Conservation (phyloP, 192 early-diverging fungal genomes). For the Coemansia sp. region DNA sequence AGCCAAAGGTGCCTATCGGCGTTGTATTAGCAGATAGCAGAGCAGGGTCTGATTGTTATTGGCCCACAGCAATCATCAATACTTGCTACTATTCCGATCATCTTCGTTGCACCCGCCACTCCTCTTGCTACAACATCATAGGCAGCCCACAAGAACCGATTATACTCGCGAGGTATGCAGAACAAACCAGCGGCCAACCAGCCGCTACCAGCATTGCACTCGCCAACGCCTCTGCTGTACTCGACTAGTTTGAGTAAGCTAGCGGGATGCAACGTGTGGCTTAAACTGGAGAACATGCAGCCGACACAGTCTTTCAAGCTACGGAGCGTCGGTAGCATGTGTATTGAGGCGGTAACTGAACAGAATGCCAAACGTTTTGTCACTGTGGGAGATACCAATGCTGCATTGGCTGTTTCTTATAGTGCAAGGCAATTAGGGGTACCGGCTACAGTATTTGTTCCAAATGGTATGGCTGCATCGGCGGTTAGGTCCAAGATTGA, state of each 20-base stretch:
- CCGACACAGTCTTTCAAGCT: conserved; percentile 76
- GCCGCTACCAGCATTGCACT: conserved; percentile 12
- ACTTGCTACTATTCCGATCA: no score
- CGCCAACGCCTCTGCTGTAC: conserved; percentile 41
- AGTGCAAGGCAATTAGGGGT: conserved; percentile 59
- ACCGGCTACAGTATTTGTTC: conserved; percentile 57
- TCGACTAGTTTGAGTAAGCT: conserved; percentile 41
- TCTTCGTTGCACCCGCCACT: no score
- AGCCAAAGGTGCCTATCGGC: no score
- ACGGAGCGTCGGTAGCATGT: conserved; percentile 64
- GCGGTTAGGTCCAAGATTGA: conserved; percentile 56
- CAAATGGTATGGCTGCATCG: conserved; percentile 42
- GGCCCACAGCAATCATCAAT: no score
- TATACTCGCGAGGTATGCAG: no score
- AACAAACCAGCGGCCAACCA: neutral
- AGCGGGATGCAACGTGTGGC: conserved; percentile 61
- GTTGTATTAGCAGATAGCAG: no score
- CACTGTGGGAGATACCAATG: conserved; percentile 60
- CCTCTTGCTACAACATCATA: neutral
- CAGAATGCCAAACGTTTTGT: conserved; percentile 54
- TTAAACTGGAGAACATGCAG: conserved; percentile 75
- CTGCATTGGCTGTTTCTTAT: conserved; percentile 64
- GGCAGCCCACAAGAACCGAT: neutral
- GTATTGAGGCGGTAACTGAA: conserved; percentile 49
- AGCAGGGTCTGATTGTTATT: no score